A percentile compares a stretch with the other conserved stretches of the same genome.
Evolutionary conservation across 768 basidiomycete genomes (phyloP).

Genomic region (Xerocomellus amylosporus): DNA sequence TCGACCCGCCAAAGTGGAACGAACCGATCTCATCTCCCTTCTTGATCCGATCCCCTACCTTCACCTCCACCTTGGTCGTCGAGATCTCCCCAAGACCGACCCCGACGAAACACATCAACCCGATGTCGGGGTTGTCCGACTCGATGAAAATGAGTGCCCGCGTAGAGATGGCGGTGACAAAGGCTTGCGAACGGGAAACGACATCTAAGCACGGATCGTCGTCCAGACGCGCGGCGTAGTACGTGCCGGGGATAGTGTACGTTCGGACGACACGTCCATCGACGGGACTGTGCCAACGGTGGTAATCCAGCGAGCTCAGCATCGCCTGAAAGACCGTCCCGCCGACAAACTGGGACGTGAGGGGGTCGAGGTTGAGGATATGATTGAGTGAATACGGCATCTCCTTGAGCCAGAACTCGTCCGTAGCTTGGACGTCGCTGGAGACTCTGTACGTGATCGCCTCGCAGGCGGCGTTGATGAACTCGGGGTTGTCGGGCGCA

Average conservation of each 20-base stretch:
- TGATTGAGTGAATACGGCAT: constrained; percentile 58
- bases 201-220: constrained; percentile 27
- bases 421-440: constrained; percentile 37
- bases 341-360: constrained; percentile 43
- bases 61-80: constrained; percentile 51
- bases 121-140: constrained; percentile 51
- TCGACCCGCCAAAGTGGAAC: constrained; percentile 65
- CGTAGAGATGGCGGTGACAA: constrained; percentile 48
- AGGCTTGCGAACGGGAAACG: constrained; percentile 28
- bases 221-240: constrained; percentile 41
- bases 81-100: constrained; percentile 66
- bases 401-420: constrained; percentile 61
- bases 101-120: constrained; percentile 56
- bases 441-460: constrained; percentile 45
- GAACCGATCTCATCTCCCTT: constrained; percentile 58
- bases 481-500: constrained; percentile 19
- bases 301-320: constrained; percentile 53
- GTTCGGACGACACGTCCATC: constrained; percentile 41
- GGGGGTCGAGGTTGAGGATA: constrained; percentile 47
- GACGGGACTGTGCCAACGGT: constrained; percentile 64
- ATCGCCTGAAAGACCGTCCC: constrained; percentile 58
- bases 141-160: constrained; percentile 59
- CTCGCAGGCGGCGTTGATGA: constrained; percentile 55
- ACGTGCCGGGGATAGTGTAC: constrained; percentile 47
- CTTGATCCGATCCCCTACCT: constrained; percentile 42